Conservation (phyloP, 2,329 filamentous ascomycete species). For the Talaromyces sp. region DNA sequence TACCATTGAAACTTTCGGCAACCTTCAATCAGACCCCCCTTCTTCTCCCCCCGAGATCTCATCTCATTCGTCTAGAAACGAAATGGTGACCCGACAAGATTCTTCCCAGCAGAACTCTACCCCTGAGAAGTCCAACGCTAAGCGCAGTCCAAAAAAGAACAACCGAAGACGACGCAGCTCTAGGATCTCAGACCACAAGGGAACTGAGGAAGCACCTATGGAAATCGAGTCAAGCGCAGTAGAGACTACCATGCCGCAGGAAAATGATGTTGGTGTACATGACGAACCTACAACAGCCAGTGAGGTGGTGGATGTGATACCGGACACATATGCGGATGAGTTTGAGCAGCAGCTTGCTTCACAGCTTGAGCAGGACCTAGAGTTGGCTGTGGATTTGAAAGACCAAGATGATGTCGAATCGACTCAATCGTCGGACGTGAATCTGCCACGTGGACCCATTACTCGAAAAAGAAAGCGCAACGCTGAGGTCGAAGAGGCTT, state of each 20-base stretch:
- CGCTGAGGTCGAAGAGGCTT: conserved; percentile 25
- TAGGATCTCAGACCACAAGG: not conserved
- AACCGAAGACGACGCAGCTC: conserved; percentile 13
- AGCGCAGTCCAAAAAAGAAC: not conserved
- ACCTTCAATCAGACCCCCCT: conserved; percentile 31
- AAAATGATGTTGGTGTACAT: not conserved
- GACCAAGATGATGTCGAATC: conserved; percentile 20
- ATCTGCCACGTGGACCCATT: conserved; percentile 20
- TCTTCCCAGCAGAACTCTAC: not conserved
- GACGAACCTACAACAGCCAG: conserved; percentile 4
- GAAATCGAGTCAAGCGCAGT: not conserved
- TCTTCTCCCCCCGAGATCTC: conserved; percentile 38
- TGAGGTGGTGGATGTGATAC: conserved; percentile 25
- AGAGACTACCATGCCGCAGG: not conserved
- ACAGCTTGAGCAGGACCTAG: conserved; percentile 47
- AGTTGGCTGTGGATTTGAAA: conserved; percentile 36
- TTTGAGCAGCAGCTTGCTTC: conserved; percentile 47
- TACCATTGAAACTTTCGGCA: conserved; percentile 27
- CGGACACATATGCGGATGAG: conserved; percentile 41
- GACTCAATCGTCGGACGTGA: conserved; percentile 4
- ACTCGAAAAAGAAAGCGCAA: conserved; percentile 39
- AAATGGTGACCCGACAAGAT: not conserved
- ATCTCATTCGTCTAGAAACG: not conserved
- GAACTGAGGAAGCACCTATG: not conserved
- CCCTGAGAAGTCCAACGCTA: not conserved